Evolutionary conservation across 192 early-diverging fungal species (phyloP).

Genomic region (Diversispora epigaea): DNA sequence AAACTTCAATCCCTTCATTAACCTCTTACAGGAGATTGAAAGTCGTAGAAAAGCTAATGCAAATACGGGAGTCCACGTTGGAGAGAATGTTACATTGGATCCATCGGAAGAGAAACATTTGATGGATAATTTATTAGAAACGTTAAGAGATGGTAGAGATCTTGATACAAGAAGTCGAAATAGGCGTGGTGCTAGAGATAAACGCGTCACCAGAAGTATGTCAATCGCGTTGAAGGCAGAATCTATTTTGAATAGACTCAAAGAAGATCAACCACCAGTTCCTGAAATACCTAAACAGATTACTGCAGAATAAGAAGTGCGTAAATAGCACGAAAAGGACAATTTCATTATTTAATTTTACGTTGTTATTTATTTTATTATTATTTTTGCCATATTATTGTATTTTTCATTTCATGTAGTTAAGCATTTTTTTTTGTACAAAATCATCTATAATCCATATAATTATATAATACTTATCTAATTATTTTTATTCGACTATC

Average conservation of each 20-base stretch:
- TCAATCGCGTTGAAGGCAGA: slow-evolving; percentile 44
- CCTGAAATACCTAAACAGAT: slow-evolving; percentile 17
- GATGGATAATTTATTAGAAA: slow-evolving; percentile 76
- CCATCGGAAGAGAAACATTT: slow-evolving; percentile 67
- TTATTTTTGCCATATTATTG: no score
- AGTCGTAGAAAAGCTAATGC: slow-evolving; percentile 12
- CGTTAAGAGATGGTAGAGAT: slow-evolving; percentile 67
- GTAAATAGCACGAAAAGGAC: no score
- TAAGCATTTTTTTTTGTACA: no score
- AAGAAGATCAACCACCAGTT: slow-evolving; percentile 40
- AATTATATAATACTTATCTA: no score
- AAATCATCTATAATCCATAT: no score
- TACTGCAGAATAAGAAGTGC: neutral
- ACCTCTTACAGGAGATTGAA: slow-evolving; percentile 2
- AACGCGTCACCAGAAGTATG: slow-evolving; percentile 36
- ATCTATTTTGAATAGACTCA: slow-evolving; percentile 46
- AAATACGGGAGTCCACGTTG: slow-evolving; percentile 28
- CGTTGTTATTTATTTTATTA: no score
- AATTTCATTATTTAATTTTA: no score
- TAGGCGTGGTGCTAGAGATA: slow-evolving; percentile 28
- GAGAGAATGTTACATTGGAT: slow-evolving; percentile 38
- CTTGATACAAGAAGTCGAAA: slow-evolving; percentile 46
- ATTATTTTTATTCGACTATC: no score
- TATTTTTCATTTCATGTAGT: no score
- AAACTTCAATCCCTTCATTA: no score